phyloP scores from a whole-genome alignment of 73 alveolate species.

The Paramecium biaurelia region DNA sequence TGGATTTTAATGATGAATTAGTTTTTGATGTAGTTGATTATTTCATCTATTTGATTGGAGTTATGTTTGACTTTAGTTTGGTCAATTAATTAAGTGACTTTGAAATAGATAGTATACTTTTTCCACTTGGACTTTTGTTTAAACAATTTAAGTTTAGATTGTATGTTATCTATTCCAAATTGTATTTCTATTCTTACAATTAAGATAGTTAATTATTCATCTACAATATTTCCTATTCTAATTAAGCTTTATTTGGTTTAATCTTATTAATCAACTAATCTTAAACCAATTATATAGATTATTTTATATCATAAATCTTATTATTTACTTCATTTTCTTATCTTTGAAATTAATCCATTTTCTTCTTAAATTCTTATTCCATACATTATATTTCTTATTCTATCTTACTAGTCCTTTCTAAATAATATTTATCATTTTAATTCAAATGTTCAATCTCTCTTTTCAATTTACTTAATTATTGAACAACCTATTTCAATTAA shows the following conservation, averaged over 20 bases:
- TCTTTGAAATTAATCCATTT: background rate
- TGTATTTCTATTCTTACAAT: background rate
- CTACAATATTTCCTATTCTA: conserved; percentile 6
- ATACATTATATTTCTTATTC: background rate
- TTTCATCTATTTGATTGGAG: background rate
- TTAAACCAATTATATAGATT: background rate
- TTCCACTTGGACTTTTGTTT: background rate
- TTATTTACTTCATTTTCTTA: background rate
- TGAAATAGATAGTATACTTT: background rate
- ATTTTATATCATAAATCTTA: background rate
- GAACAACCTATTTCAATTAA: background rate
- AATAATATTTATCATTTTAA: background rate
- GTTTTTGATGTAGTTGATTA: background rate
- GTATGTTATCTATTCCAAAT: background rate
- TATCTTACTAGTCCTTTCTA: background rate
- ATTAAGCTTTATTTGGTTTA: conserved; percentile 7
- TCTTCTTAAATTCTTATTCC: conserved; percentile 10
- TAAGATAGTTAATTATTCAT: background rate
- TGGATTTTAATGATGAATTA: background rate
- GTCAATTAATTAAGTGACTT: background rate
- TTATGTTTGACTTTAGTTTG: background rate
- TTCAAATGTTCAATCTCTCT: background rate
- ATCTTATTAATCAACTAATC: background rate
- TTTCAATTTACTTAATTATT: conserved; percentile 19
- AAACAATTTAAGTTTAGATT: background rate